Conservation (phyloP, 2,329 filamentous ascomycete species). For the Xylariaceae sp. region DNA sequence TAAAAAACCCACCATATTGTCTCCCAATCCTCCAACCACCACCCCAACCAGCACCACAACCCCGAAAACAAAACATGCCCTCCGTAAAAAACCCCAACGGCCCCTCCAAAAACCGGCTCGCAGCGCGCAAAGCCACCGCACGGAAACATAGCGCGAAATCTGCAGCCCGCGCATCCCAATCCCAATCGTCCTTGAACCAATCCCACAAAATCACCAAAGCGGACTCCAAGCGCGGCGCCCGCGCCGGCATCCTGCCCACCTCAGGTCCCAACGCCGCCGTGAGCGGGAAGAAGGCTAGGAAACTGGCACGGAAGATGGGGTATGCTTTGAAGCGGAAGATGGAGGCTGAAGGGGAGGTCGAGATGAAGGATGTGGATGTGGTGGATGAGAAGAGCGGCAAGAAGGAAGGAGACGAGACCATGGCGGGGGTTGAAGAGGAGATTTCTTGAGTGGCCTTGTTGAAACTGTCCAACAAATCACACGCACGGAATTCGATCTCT, state of each 20-base stretch:
- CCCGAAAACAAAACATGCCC: conserved; percentile 37
- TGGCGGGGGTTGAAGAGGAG: conserved; percentile 23
- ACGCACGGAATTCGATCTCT: too few species aligned
- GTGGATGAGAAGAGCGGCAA: conserved; percentile 1
- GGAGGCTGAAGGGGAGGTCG: conserved; percentile 31
- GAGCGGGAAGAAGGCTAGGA: conserved; percentile 53
- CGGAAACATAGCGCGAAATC: conserved; percentile 31
- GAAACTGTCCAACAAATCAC: neutral
- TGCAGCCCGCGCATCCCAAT: conserved; percentile 38
- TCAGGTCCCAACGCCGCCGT: conserved; percentile 50
- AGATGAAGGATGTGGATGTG: conserved; percentile 30
- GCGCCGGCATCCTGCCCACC: conserved; percentile 50
- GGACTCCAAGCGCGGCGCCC: conserved; percentile 43
- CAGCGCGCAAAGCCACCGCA: conserved; percentile 43
- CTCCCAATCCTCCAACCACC: neutral
- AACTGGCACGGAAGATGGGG: conserved; percentile 51
- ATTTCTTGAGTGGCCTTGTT: conserved; percentile 19
- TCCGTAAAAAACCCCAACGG: conserved; percentile 58
- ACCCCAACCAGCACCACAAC: neutral
- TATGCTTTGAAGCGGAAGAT: conserved; percentile 43
- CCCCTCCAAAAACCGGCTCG: conserved; percentile 50
- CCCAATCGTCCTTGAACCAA: too few species aligned
- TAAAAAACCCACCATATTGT: neutral
- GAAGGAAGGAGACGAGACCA: conserved; percentile 11
- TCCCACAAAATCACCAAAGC: conserved; percentile 24